Evolutionary conservation across 805 yeast species (phyloP), one percentile per base, ranked within the genome.

Genomic region (Ogataea polymorpha): DNA sequence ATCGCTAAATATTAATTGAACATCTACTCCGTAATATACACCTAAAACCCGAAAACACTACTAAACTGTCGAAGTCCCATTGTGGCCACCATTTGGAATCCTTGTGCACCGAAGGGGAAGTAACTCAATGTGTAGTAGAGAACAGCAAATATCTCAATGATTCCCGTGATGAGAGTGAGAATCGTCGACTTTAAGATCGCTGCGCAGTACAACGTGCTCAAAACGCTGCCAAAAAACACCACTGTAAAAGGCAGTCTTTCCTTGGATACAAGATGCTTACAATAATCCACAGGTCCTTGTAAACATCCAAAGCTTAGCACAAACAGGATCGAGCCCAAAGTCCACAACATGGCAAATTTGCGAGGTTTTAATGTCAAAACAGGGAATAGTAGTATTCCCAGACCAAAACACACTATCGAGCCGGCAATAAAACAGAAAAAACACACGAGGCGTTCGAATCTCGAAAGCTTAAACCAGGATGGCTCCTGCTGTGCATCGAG

Each of bases 41-140:
- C 39, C 35, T 34, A 58, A 32, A 64, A 45, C 4, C 80, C 79
- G 35, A 76, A 60, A 52, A 75, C 66, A 2, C 65, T 52, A 30
- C 66, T 58, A 35, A 62, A 56, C 43, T 62, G 65, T 33, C 62
- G 50, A 8, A 58, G 48, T 20, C 66, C 58, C 55, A 73, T 65
- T 45, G 71, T 68, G 18, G 74, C 59, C 45, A 76, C 63, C 74
- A 73, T 67, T 25, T 75, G 69, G 53, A 73, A 58, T 2, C 95
- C 84, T 46, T 85, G 83, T 1, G 91, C 86, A 10, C 99, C 99
- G 67, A 90, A 85, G 32, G 99, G 99, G 74, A 93, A 91, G 63
- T 93, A 93, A 55, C 96, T 86, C 30, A 91, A 72, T 0, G 93
- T 82, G 61, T 93, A 93, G 71, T 90, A 90, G 5, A 88, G 55